phyloP scores from a whole-genome alignment of 768 basidiomycete genomes.

The Trametes elegans region DNA sequence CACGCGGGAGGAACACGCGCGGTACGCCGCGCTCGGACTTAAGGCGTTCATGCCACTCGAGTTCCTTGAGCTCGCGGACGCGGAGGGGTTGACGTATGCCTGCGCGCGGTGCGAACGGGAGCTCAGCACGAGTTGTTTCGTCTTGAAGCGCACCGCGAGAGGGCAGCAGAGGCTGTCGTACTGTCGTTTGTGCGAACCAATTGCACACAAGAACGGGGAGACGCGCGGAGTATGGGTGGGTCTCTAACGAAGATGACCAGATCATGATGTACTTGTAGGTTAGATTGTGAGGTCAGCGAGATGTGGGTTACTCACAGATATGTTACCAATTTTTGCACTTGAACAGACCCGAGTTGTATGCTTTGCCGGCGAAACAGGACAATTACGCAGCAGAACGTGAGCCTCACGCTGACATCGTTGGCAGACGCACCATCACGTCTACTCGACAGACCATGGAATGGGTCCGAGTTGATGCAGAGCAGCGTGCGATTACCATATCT shows the following conservation, averaged over 20 bases:
- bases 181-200: conserved; percentile 20
- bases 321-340: too few species aligned
- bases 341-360: too few species aligned
- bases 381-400: too few species aligned
- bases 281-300: not conserved
- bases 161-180: conserved; percentile 1
- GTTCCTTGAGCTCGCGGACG: conserved; percentile 15
- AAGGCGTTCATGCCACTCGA: conserved; percentile 21
- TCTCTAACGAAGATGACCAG: not conserved
- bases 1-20: conserved; percentile 9
- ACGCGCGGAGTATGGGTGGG: conserved; percentile 13
- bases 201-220: conserved; percentile 15
- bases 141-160: not conserved
- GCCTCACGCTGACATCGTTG: too few species aligned
- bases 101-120: conserved; percentile 16
- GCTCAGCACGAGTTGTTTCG: conserved; percentile 11
- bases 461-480: too few species aligned
- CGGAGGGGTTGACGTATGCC: not conserved
- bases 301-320: not conserved
- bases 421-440: too few species aligned
- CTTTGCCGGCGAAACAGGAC: too few species aligned
- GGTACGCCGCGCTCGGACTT: conserved; percentile 11
- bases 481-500: not conserved
- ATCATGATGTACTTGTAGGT: not conserved
- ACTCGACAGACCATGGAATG: too few species aligned